Evolutionary conservation across 768 basidiomycete genomes (phyloP).

Genomic region (Candolleomyces eurysporus): DNA sequence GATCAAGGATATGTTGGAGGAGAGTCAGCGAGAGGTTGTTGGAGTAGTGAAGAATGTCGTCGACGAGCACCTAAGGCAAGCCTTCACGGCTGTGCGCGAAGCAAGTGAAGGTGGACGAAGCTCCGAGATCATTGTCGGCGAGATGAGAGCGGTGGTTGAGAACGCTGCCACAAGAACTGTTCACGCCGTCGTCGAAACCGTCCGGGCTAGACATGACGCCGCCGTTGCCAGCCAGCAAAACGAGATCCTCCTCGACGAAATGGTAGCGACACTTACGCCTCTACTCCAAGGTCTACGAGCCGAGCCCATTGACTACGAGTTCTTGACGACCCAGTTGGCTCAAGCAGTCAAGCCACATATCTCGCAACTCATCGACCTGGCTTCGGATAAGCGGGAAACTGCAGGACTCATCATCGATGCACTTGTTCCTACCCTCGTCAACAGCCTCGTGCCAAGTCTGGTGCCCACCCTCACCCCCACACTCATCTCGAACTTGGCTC

Average conservation of each 20-base stretch:
- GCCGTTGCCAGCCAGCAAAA: conserved; percentile 49
- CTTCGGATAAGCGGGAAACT: conserved; percentile 87
- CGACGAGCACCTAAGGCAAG: not conserved
- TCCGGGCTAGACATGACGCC: conserved; percentile 54
- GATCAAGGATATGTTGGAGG: conserved; percentile 66
- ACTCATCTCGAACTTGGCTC: conserved; percentile 1
- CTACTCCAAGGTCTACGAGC: conserved; percentile 57
- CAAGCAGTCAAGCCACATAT: conserved; percentile 90
- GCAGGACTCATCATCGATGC: conserved; percentile 76
- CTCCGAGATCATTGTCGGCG: conserved; percentile 26
- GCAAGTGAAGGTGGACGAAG: not conserved
- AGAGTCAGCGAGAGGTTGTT: conserved; percentile 62
- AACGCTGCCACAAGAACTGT: conserved; percentile 56
- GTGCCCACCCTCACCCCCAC: not conserved
- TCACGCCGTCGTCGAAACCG: conserved; percentile 57
- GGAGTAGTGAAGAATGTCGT: conserved; percentile 40
- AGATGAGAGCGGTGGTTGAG: conserved; percentile 58
- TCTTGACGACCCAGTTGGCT: conserved; percentile 68
- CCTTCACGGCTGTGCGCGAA: not conserved
- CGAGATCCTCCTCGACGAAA: conserved; percentile 58
- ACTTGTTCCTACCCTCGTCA: conserved; percentile 47
- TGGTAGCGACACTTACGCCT: conserved; percentile 58
- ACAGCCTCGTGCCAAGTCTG: not conserved
- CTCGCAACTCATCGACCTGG: conserved; percentile 83
- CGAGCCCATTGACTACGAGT: conserved; percentile 76